Conservation (phyloP, 257 asterid species). For the Penstemon davidsonii region DNA sequence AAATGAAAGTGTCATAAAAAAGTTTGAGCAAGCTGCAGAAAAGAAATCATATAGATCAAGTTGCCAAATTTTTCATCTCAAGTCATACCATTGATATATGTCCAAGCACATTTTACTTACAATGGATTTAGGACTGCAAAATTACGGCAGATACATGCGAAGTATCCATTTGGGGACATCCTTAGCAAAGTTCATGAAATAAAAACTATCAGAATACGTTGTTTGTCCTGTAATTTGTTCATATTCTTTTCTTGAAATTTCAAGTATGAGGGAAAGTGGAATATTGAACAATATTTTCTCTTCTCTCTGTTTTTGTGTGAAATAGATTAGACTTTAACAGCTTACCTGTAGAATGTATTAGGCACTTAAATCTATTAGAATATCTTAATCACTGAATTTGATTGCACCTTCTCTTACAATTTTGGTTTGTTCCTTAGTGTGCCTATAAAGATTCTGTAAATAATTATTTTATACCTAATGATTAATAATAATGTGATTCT, state of each 20-base stretch:
- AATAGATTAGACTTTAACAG: conserved; percentile 15
- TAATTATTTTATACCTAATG: too few relatives aligned
- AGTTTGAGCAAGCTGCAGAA: conserved; percentile 62
- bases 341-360: neutral
- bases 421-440: too few relatives aligned
- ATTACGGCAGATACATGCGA: conserved; percentile 4
- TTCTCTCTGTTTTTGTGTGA: conserved; percentile 18
- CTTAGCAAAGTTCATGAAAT: conserved; percentile 6
- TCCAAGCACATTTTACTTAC: neutral
- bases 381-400: too few relatives aligned
- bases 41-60: conserved; percentile 46
- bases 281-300: conserved; percentile 18
- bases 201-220: conserved; percentile 6
- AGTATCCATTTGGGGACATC: conserved; percentile 8
- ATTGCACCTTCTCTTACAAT: too few relatives aligned
- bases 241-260: conserved; percentile 32
- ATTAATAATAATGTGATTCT: too few relatives aligned
- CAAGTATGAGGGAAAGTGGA: conserved; percentile 9
- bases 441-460: too few relatives aligned
- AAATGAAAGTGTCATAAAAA: conserved; percentile 59
- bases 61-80: conserved; percentile 82
- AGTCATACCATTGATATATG: conserved; percentile 47
- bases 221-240: conserved; percentile 21
- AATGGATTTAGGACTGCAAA: neutral
- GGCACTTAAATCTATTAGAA: too few relatives aligned